Conservation (phyloP, 78 protist species). For the Dictyostelium brefeldianum region DNA sequence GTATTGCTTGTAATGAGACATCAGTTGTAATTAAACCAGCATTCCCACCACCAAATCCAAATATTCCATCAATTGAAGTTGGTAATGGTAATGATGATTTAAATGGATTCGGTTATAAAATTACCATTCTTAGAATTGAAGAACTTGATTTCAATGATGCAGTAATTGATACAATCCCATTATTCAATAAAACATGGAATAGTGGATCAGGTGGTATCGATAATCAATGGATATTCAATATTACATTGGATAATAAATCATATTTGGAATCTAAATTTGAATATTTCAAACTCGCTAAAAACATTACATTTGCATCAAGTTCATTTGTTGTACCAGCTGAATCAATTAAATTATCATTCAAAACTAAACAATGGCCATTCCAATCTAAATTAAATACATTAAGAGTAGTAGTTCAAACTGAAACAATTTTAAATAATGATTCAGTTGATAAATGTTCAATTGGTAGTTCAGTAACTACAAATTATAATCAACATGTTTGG, state of each 20-base stretch:
- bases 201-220: neutral
- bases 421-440: neutral
- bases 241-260: neutral
- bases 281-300: constrained; percentile 9
- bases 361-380: constrained; percentile 19
- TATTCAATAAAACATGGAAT: neutral
- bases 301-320: neutral
- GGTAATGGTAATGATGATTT: neutral
- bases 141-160: neutral
- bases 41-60: neutral
- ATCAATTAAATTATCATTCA: constrained; percentile 7
- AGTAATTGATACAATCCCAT: neutral
- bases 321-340: constrained; percentile 7
- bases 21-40: neutral
- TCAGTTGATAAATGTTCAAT: neutral
- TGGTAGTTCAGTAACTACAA: neutral
- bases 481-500: constrained; percentile 5
- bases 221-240: constrained; percentile 4
- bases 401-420: constrained; percentile 5
- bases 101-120: neutral
- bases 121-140: constrained; percentile 1
- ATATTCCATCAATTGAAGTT: constrained; percentile 13
- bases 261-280: constrained; percentile 13
- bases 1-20: constrained; percentile 30
- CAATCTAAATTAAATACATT: neutral